Evolutionary conservation across 192 early-diverging fungal genomes (phyloP).

Genomic region (Phlyctochytrium arcticum): DNA sequence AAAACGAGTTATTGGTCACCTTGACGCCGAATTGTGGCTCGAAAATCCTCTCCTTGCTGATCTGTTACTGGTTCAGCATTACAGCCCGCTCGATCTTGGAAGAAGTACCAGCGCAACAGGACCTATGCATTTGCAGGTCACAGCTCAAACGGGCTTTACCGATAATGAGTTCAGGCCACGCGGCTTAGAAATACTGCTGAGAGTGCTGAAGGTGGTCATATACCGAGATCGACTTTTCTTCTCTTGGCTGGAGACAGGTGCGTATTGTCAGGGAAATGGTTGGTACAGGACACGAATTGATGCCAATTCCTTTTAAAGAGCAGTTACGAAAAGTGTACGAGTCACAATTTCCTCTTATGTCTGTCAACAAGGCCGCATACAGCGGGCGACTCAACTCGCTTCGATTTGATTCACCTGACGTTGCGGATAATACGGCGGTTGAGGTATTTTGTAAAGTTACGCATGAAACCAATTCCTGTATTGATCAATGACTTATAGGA

Average conservation of each 20-base stretch:
- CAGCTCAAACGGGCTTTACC: conserved; percentile 36
- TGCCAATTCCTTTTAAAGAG: not conserved
- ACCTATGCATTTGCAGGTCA: too few relatives aligned
- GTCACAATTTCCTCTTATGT: conserved; percentile 42
- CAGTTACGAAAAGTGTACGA: conserved; percentile 38
- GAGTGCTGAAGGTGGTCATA: conserved; percentile 36
- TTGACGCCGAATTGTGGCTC: conserved; percentile 40
- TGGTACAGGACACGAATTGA: not conserved
- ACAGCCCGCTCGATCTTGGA: conserved; percentile 30
- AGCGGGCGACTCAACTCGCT: conserved; percentile 36
- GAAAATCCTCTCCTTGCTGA: conserved; percentile 51
- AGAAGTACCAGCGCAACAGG: conserved; percentile 29
- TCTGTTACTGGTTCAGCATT: conserved; percentile 39
- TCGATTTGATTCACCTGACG: conserved; percentile 46
- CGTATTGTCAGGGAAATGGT: not conserved
- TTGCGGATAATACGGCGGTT: conserved; percentile 36
- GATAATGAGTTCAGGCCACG: conserved; percentile 36
- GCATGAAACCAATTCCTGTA: not conserved
- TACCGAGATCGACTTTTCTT: conserved; percentile 28
- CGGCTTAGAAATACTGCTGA: conserved; percentile 26
- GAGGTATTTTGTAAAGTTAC: conserved; percentile 41
- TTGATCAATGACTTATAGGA: conserved; percentile 26
- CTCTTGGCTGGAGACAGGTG: conserved; percentile 42
- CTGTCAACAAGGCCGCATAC: conserved; percentile 38
- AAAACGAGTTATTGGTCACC: conserved; percentile 27